Percentiles rank a stretch among this genome's conserved stretches.
These are phyloP conservation scores for Asterochloris sp. DNA, from an alignment of 139 green algal species.

Conservation along the genomic window DNA sequence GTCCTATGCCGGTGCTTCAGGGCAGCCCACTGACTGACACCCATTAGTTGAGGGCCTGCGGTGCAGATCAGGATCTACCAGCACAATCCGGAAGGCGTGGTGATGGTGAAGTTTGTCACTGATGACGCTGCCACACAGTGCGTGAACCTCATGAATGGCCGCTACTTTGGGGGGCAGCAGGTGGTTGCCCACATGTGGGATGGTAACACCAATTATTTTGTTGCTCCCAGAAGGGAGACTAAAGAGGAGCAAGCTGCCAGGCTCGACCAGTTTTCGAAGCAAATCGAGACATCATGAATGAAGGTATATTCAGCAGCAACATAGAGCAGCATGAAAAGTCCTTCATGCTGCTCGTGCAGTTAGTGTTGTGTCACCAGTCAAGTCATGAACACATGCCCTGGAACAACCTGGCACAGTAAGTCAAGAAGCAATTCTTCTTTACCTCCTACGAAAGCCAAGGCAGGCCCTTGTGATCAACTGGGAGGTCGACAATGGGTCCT, in stretches of 20 bases:
- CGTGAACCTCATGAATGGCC: conserved; percentile 80
- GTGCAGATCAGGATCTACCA: conserved; percentile 67
- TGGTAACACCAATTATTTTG: conserved; percentile 78
- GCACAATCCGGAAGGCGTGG: conserved; percentile 75
- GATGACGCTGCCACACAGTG: conserved; percentile 69
- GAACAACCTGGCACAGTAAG: background rate
- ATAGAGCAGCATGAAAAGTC: no score
- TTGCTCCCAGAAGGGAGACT: conserved; percentile 56
- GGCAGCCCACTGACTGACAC: no score
- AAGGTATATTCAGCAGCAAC: no score
- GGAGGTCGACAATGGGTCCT: conserved; percentile 51
- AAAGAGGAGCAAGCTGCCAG: conserved; percentile 64
- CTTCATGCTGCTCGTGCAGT: no score
- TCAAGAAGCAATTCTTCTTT: no score
- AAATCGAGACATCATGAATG: conserved; percentile 15
- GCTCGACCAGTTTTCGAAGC: conserved; percentile 15
- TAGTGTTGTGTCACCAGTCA: no score
- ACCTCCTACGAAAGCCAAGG: conserved; percentile 6
- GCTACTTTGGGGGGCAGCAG: conserved; percentile 84
- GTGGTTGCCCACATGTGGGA: conserved; percentile 81
- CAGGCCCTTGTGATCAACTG: background rate
- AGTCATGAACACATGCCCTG: no score
- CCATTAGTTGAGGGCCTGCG: background rate
- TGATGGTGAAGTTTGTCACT: conserved; percentile 78
- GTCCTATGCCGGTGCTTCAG: background rate